A percentile compares a stretch with the other conserved stretches of the same genome.
Conservation (phyloP, 352 stramenopile genomes). For the Pythium angustatum region DNA sequence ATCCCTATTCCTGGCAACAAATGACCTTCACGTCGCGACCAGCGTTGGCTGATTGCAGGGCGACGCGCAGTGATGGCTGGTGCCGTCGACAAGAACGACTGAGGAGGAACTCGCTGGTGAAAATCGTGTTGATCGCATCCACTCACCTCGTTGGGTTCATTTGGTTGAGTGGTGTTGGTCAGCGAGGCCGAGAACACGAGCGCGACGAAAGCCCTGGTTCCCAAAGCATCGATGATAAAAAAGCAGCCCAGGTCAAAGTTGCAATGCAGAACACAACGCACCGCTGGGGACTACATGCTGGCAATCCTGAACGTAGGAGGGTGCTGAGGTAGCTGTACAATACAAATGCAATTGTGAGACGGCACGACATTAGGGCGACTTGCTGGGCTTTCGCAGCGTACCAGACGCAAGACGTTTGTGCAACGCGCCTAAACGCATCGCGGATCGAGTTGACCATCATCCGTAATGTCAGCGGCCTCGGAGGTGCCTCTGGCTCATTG, state of each 20-base stretch:
- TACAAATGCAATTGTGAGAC: neutral
- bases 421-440: conserved; percentile 4
- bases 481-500: neutral
- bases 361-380: neutral
- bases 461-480: conserved; percentile 3
- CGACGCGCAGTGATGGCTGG: conserved; percentile 13
- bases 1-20: conserved; percentile 15
- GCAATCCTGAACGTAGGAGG: conserved; percentile 5
- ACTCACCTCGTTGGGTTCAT: conserved; percentile 8
- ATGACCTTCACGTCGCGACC: conserved; percentile 26
- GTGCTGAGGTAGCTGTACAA: conserved; percentile 21
- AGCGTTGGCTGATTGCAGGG: conserved; percentile 9
- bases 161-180: conserved; percentile 8
- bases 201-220: conserved; percentile 24
- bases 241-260: neutral
- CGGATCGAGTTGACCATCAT: conserved; percentile 10
- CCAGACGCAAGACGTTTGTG: conserved; percentile 23
- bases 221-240: neutral
- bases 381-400: no score
- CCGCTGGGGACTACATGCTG: conserved; percentile 3
- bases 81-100: neutral
- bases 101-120: no score
- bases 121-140: neutral
- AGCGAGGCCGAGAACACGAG: conserved; percentile 29
- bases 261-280: neutral